phyloP scores from a whole-genome alignment of 805 yeast genomes.

The Yamadazyma scolyti region DNA sequence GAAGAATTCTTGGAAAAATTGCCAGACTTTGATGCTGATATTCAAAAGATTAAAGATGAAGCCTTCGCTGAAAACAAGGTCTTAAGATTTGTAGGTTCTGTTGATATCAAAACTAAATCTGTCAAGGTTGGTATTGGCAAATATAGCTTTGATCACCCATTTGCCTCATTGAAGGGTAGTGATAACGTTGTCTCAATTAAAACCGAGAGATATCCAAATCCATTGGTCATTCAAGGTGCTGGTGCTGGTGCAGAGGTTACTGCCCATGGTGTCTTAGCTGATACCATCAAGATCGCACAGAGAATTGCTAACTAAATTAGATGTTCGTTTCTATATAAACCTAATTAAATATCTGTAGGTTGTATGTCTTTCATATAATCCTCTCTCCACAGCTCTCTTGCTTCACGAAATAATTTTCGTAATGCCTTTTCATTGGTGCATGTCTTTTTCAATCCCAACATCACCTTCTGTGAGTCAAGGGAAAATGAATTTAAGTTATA shows the following conservation, averaged over 20 bases:
- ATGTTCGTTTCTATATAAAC: conserved; percentile 1
- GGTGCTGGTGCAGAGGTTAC: conserved; percentile 81
- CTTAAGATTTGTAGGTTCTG: conserved; percentile 88
- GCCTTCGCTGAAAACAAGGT: conserved; percentile 86
- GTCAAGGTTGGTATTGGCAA: conserved; percentile 87
- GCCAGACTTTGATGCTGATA: conserved; percentile 78
- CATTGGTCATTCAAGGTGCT: conserved; percentile 96
- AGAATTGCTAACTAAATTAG: conserved; percentile 51
- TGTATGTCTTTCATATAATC: conserved; percentile 12
- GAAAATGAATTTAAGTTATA: conserved; percentile 25
- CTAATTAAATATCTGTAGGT: conserved; percentile 11
- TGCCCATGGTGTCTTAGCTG: conserved; percentile 87
- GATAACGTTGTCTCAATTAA: conserved; percentile 92
- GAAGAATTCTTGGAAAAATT: conserved; percentile 76
- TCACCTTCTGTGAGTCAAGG: conserved; percentile 68
- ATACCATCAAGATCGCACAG: conserved; percentile 86
- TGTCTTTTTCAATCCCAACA: conserved; percentile 61
- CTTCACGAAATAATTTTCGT: conserved; percentile 54
- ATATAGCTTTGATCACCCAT: conserved; percentile 87
- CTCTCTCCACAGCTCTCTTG: conserved; percentile 25
- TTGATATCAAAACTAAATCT: conserved; percentile 65
- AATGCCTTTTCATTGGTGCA: conserved; percentile 54
- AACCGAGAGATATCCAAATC: conserved; percentile 89
- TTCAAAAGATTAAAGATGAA: conserved; percentile 70
- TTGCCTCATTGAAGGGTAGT: conserved; percentile 92